These are phyloP conservation scores for Solanum lycopersicoides DNA, from an alignment of 257 asterid genomes.

Conservation along the genomic window DNA sequence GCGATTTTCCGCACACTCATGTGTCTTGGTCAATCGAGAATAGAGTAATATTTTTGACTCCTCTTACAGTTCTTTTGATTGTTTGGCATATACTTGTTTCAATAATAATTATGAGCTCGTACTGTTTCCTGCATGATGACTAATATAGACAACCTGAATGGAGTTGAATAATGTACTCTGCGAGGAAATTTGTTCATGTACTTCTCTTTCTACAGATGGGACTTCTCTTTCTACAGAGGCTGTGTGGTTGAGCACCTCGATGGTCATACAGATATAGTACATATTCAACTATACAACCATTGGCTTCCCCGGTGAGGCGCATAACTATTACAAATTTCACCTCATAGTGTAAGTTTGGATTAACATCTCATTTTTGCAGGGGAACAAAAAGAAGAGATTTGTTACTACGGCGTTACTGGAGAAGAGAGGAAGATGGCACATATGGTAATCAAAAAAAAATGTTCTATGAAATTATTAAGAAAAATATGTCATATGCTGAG, in stretches of 20 bases:
- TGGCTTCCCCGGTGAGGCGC: constrained; percentile 79
- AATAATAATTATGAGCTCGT: background rate
- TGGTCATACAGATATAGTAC: constrained; percentile 83
- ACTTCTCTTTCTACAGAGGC: constrained; percentile 68
- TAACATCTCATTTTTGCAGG: constrained; percentile 31
- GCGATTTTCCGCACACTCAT: constrained; percentile 68
- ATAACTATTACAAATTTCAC: background rate
- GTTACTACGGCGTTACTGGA: constrained; percentile 84
- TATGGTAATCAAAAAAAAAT: constrained; percentile 40
- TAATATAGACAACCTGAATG: background rate
- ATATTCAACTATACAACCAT: constrained; percentile 59
- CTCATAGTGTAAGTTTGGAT: constrained; percentile 2
- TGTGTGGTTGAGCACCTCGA: constrained; percentile 81
- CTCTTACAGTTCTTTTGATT: background rate
- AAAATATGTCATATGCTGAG: background rate
- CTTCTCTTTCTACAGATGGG: constrained; percentile 62
- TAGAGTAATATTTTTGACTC: constrained; percentile 47
- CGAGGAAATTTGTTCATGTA: background rate
- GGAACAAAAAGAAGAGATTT: constrained; percentile 77
- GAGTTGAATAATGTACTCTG: background rate
- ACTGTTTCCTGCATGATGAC: background rate
- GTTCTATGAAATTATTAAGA: background rate
- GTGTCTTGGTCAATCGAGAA: constrained; percentile 80
- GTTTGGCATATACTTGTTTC: background rate
- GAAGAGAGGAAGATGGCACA: constrained; percentile 94